A percentile compares a stretch with the other conserved stretches of the same genome.
Evolutionary conservation across 2,329 filamentous ascomycete genomes (phyloP).

Genomic region (Aspergillus costaricaensis): DNA sequence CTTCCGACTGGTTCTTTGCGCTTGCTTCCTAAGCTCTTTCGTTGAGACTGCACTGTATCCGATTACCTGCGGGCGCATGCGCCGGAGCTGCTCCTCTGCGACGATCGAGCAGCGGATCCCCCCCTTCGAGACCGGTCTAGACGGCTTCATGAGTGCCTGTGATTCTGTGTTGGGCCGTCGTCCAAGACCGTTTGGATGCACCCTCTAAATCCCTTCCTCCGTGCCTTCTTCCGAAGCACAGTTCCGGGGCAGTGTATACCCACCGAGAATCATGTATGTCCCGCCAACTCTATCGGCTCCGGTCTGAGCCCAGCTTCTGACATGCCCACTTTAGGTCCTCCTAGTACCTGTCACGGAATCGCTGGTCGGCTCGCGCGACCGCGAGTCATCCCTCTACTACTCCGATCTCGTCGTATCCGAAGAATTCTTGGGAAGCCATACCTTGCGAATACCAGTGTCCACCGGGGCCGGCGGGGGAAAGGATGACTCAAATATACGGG

Average conservation of each 20-base stretch:
- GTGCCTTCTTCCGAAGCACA: conserved; percentile 97
- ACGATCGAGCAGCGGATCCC: conserved; percentile 29
- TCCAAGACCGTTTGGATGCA: conserved; percentile 72
- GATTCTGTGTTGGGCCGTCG: conserved; percentile 36
- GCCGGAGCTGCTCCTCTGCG: conserved; percentile 36
- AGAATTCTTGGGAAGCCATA: conserved; percentile 96
- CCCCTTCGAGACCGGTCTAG: conserved; percentile 23
- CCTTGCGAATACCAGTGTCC: conserved; percentile 74
- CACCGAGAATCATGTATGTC: conserved; percentile 75
- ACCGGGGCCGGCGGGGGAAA: conserved; percentile 51
- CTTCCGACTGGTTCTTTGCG: neutral
- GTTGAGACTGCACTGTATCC: conserved; percentile 9
- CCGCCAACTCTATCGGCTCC: conserved; percentile 6
- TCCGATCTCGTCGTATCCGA: conserved; percentile 83
- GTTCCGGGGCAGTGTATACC: conserved; percentile 89
- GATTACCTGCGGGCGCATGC: conserved; percentile 26
- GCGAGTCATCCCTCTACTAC: conserved; percentile 75
- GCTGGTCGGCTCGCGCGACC: conserved; percentile 82
- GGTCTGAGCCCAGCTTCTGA: conserved; percentile 5
- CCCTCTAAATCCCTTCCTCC: conserved; percentile 97
- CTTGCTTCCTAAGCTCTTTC: neutral
- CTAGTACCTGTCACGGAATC: conserved; percentile 93
- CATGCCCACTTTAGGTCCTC: conserved; percentile 61
- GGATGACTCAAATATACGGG: conserved; percentile 69
- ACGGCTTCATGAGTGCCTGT: conserved; percentile 44